phyloP scores from a whole-genome alignment of 371 early-diverging fungal species.

The Enterocytospora artemiae region DNA sequence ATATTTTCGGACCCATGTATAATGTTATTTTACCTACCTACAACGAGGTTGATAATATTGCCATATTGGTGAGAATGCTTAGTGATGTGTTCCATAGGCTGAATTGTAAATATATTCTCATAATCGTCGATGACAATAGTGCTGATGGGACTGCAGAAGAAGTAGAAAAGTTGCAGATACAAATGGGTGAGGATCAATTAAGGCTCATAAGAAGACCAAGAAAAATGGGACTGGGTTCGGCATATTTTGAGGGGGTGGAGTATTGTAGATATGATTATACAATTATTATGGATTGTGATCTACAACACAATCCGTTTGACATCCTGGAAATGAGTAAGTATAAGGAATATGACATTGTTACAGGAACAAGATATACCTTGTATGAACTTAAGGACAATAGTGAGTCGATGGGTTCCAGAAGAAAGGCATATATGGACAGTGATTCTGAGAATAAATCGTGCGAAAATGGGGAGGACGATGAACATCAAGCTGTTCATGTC shows the following conservation, averaged over 20 bases:
- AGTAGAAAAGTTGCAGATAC: slow-evolving; percentile 65
- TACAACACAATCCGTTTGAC: slow-evolving; percentile 80
- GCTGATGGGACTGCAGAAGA: slow-evolving; percentile 91
- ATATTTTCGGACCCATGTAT: no score
- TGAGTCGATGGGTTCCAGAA: no score
- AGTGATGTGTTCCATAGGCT: slow-evolving; percentile 69
- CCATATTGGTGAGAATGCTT: slow-evolving; percentile 77
- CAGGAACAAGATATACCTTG: slow-evolving; percentile 68
- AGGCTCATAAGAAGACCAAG: slow-evolving; percentile 77
- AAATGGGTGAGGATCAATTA: slow-evolving; percentile 49
- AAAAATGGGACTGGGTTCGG: slow-evolving; percentile 87
- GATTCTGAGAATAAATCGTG: background rate
- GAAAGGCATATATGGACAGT: background rate
- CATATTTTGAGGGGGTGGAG: slow-evolving; percentile 84
- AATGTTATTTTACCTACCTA: slow-evolving; percentile 74
- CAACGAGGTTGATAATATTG: slow-evolving; percentile 89
- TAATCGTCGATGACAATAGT: slow-evolving; percentile 90
- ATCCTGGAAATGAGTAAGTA: slow-evolving; percentile 61
- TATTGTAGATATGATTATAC: slow-evolving; percentile 81
- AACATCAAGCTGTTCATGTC: no score
- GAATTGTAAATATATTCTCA: slow-evolving; percentile 76
- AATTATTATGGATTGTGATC: slow-evolving; percentile 94
- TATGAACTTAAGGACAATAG: background rate
- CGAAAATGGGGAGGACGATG: background rate
- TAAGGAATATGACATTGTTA: slow-evolving; percentile 75